Conservation (phyloP, 495 filamentous ascomycete genomes). For the Annulohypoxylon moriforme region DNA sequence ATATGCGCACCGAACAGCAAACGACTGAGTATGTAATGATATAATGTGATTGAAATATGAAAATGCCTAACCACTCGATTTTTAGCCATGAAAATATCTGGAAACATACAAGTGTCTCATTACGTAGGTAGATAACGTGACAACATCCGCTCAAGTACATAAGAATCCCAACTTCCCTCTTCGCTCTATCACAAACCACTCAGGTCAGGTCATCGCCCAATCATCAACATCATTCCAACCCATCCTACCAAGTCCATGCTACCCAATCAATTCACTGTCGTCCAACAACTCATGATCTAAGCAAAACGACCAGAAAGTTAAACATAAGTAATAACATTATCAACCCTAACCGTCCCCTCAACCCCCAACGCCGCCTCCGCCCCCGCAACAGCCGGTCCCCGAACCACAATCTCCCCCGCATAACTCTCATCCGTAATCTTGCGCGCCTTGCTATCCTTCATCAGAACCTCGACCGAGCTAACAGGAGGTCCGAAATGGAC, state of each 20-base stretch:
- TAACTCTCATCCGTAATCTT: constrained; percentile 69
- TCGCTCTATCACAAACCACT: not conserved
- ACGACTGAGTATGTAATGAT: not conserved
- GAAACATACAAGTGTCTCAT: not conserved
- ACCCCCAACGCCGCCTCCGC: constrained; percentile 69
- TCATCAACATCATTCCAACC: not conserved
- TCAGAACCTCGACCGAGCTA: constrained; percentile 79
- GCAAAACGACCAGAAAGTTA: too few species aligned
- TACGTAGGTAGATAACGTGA: constrained; percentile 1
- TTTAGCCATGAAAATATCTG: not conserved
- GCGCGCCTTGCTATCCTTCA: constrained; percentile 68
- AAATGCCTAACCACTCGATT: not conserved
- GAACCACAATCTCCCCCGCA: constrained; percentile 74
- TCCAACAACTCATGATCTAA: too few species aligned
- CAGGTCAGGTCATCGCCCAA: not conserved
- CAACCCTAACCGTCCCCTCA: constrained; percentile 63
- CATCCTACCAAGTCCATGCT: not conserved
- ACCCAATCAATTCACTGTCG: too few species aligned
- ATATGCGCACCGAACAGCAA: not conserved
- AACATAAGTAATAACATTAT: constrained; percentile 65
- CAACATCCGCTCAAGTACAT: constrained; percentile 7
- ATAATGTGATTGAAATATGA: not conserved
- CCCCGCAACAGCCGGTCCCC: constrained; percentile 74
- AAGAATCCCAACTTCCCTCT: not conserved
- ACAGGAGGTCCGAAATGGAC: constrained; percentile 87